phyloP scores from a whole-genome alignment of 495 filamentous ascomycete species.

The Cryomyces minteri region DNA sequence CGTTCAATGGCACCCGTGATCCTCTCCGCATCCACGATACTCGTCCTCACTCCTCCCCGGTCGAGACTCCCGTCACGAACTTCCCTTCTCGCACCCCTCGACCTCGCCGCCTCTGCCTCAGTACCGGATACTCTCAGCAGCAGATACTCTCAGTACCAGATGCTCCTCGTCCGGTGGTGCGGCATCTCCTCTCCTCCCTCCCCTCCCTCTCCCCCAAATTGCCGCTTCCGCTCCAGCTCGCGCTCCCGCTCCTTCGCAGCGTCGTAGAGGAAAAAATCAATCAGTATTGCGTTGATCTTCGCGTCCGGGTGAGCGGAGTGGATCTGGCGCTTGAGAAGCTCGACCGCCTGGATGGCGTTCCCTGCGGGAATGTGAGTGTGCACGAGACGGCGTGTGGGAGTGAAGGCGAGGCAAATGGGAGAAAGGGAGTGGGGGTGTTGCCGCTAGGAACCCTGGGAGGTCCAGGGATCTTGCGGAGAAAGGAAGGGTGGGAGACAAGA shows the following conservation, averaged over 20 bases:
- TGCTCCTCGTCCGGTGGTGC: slow-evolving; percentile 87
- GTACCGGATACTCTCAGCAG: slow-evolving; percentile 22
- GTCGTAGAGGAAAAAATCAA: slow-evolving; percentile 96
- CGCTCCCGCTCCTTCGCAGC: slow-evolving; percentile 67
- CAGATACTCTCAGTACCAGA: slow-evolving; percentile 61
- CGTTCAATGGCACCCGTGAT: too few relatives aligned
- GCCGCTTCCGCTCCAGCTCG: slow-evolving; percentile 20
- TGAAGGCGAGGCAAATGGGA: neutral
- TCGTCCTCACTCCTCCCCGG: too few relatives aligned
- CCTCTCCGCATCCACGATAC: too few relatives aligned
- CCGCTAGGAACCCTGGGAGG: too few relatives aligned
- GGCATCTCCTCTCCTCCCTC: slow-evolving; percentile 30
- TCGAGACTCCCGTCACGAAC: too few relatives aligned
- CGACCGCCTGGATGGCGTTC: slow-evolving; percentile 84
- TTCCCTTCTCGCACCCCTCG: too few relatives aligned
- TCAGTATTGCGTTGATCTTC: slow-evolving; percentile 70
- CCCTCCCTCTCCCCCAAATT: neutral
- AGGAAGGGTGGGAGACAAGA: neutral
- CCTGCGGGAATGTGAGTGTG: slow-evolving; percentile 19
- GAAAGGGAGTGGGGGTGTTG: neutral
- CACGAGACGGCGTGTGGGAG: neutral
- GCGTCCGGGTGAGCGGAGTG: slow-evolving; percentile 46
- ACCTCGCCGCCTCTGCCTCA: too few relatives aligned
- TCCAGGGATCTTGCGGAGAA: too few relatives aligned
- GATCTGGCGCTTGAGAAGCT: slow-evolving; percentile 78